These are phyloP conservation scores for Ceratocystis cacaofunesta DNA, from an alignment of 2,329 filamentous ascomycete genomes.

Conservation along the genomic window DNA sequence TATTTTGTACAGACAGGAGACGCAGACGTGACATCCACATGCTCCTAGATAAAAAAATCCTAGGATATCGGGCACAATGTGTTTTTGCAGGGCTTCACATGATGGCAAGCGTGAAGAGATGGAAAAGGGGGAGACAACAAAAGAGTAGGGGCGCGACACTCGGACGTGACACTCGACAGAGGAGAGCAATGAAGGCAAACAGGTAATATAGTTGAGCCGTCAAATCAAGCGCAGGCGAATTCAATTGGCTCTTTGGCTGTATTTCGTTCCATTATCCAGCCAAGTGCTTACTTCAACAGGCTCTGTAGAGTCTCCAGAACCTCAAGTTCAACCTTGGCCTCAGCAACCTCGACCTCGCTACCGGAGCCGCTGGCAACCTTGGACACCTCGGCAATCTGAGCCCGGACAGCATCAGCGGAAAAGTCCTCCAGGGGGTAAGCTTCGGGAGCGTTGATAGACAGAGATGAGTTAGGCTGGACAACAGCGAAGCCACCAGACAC, in stretches of 20 bases:
- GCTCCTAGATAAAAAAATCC: not conserved
- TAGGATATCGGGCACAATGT: not conserved
- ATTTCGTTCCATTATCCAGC: not conserved
- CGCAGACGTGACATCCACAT: not conserved
- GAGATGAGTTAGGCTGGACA: constrained; percentile 82
- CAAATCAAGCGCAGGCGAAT: not conserved
- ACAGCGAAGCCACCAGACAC: constrained; percentile 95
- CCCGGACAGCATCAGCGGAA: constrained; percentile 74
- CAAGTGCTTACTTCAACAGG: constrained; percentile 17
- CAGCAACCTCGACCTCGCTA: constrained; percentile 92
- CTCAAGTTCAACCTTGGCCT: constrained; percentile 99
- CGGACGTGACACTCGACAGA: not conserved
- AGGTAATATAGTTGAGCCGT: not conserved
- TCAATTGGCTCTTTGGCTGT: not conserved
- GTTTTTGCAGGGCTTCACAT: not conserved
- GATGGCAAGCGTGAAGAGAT: not conserved
- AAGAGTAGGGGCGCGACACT: not conserved
- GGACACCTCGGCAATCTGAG: constrained; percentile 86
- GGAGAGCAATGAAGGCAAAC: not conserved
- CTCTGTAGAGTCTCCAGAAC: constrained; percentile 19
- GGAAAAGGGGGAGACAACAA: not conserved
- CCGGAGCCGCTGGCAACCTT: constrained; percentile 83
- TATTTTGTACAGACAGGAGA: constrained; percentile 13
- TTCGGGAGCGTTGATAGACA: constrained; percentile 98
- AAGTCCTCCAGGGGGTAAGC: constrained; percentile 92